Base-by-base conservation (phyloP, 306 rosid genomes). In the Lupinus albus region DNA sequence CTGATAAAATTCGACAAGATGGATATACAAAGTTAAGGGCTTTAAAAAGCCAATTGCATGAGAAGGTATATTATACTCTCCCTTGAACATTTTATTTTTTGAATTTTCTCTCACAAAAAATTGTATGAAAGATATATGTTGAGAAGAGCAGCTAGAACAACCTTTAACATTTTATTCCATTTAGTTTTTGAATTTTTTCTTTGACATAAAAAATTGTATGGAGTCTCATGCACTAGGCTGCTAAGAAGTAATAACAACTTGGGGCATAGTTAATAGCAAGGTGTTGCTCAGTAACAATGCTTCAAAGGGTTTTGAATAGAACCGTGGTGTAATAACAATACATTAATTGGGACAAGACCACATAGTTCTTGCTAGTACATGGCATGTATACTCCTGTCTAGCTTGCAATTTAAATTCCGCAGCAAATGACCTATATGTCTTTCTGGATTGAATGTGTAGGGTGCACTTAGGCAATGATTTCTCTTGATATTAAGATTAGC, bases 1-100 rank as follows among this genome's bases (percentile, higher is more conserved):
- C 95, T 35, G 87, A 88, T 83, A 83, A 71, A 57, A 67, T 68
- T 76, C 97, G 97, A 45, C 97, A 88, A 81, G 91, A 86, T 60
- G 86, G 95, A 54, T 86, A 81, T 39, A 79, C 76, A 8, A 75
- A 88, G 80, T 73, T 83, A 57, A 87, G 78, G 67, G 48, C 84
- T 79, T 63, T 81, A 83, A 88, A 64, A 78, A 83, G 80, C 76
- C 87, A 83, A 56, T 68, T 78, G 21, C 74, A 84, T 67, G 89
- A 81, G 56, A 91, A 88, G 97, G 95, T 88, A 12, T 72, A 70
- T 56, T 61, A 13, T 70, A 72, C 61, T 61, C 14, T 49, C 32
- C 5, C 65, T 61, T 47, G 30, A 18, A 41, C 39, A 8, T 17
- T 57, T 28, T 11, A 3, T 41, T 38, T 50, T 41, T 32, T 0